These are phyloP conservation scores for Thymus mandschuricus DNA, from an alignment of 257 asterid species.

Conservation along the genomic window DNA sequence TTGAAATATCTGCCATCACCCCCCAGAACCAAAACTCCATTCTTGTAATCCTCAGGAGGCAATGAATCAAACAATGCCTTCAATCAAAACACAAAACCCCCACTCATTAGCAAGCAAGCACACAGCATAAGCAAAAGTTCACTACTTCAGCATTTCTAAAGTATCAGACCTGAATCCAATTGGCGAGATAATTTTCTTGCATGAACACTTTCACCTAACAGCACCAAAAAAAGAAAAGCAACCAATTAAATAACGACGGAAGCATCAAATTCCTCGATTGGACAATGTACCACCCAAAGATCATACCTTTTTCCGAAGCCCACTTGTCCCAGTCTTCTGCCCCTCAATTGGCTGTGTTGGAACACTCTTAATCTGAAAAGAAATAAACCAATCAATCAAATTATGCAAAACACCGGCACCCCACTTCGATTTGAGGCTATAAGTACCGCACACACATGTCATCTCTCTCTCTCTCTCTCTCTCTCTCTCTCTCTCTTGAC, in stretches of 20 bases:
- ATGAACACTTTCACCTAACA: constrained; percentile 81
- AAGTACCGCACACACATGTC: neutral
- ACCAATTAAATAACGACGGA: constrained; percentile 26
- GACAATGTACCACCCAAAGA: constrained; percentile 26
- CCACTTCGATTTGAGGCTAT: constrained; percentile 10
- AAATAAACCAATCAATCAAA: constrained; percentile 5
- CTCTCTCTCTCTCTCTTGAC: neutral
- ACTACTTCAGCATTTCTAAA: constrained; percentile 20
- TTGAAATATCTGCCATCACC: constrained; percentile 98
- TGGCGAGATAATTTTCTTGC: constrained; percentile 91
- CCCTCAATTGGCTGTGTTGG: constrained; percentile 90
- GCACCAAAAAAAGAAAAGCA: constrained; percentile 19
- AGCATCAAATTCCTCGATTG: constrained; percentile 19
- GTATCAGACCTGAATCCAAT: constrained; percentile 92
- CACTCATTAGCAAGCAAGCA: constrained; percentile 26
- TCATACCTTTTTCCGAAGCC: constrained; percentile 89
- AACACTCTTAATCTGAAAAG: constrained; percentile 58
- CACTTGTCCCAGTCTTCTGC: constrained; percentile 97
- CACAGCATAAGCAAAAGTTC: constrained; percentile 5
- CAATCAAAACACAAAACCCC: constrained; percentile 27
- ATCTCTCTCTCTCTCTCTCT: neutral
- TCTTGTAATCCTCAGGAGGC: constrained; percentile 83
- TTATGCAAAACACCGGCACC: neutral
- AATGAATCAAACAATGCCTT: constrained; percentile 91
- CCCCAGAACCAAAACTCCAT: constrained; percentile 79